Evolutionary conservation across 345 rosid genomes (phyloP).

Genomic region (Capsella bursapastoris): DNA sequence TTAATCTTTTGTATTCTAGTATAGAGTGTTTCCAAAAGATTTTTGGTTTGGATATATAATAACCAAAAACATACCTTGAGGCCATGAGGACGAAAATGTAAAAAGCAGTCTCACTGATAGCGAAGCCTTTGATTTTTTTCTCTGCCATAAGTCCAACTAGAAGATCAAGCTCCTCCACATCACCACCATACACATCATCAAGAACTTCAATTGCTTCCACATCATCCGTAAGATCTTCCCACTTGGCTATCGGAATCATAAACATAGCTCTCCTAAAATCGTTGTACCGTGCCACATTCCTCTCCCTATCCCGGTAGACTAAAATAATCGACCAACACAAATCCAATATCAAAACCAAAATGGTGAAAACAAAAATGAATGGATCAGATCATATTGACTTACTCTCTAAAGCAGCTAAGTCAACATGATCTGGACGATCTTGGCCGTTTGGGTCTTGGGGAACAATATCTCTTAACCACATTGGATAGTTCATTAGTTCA

Average conservation of each 20-base stretch:
- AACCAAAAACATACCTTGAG: conserved; percentile 44
- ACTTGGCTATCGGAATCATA: conserved; percentile 55
- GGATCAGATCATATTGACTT: conserved; percentile 18
- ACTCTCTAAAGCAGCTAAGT: conserved; percentile 65
- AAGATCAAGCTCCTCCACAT: conserved; percentile 62
- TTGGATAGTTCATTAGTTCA: conserved; percentile 64
- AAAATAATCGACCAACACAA: neutral
- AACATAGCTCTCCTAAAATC: conserved; percentile 53
- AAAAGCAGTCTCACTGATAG: conserved; percentile 72
- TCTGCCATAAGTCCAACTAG: conserved; percentile 66
- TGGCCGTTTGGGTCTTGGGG: conserved; percentile 51
- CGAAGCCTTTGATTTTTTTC: conserved; percentile 68
- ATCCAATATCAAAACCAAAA: neutral
- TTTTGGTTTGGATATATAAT: no score
- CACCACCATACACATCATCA: conserved; percentile 54
- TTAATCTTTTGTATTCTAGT: neutral
- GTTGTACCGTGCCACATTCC: conserved; percentile 61
- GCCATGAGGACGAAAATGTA: conserved; percentile 59
- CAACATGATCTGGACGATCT: conserved; percentile 55
- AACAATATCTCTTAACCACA: conserved; percentile 51
- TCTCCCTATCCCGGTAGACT: conserved; percentile 73
- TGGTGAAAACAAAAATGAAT: neutral
- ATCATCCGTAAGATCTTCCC: conserved; percentile 71
- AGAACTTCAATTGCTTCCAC: conserved; percentile 48
- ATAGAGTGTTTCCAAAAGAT: neutral